Percentiles rank a stretch among this genome's conserved stretches.
Conservation (phyloP, 1,284 basidiomycete species). For the Cryptococcus amylolentus region DNA sequence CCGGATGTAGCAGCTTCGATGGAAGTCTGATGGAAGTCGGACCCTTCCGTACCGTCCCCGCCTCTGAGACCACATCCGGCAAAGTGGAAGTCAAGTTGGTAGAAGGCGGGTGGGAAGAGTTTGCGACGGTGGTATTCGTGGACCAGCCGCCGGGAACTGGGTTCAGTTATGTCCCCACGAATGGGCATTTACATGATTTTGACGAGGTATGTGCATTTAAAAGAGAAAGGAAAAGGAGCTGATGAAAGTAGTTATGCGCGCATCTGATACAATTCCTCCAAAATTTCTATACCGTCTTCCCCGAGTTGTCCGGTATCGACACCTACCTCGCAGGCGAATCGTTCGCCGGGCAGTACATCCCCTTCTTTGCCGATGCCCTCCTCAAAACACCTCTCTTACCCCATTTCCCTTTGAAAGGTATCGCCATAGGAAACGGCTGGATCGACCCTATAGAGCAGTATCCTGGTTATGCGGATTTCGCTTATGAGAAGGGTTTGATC, state of each 20-base stretch:
- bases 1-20: constrained; percentile 95
- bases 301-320: constrained; percentile 77
- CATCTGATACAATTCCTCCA: constrained; percentile 80
- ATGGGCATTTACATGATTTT: constrained; percentile 77
- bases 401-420: constrained; percentile 62
- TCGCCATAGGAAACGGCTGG: constrained; percentile 96
- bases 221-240: constrained; percentile 1
- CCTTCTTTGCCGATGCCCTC: constrained; percentile 84
- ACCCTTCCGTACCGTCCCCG: constrained; percentile 69
- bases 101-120: constrained; percentile 97
- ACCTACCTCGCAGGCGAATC: constrained; percentile 91
- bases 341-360: constrained; percentile 98
- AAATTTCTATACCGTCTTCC: constrained; percentile 87
- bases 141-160: constrained; percentile 97
- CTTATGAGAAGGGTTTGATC: constrained; percentile 72
- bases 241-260: constrained; percentile 60
- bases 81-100: constrained; percentile 71
- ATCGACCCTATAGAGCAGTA: constrained; percentile 88
- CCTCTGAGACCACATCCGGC: constrained; percentile 48
- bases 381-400: constrained; percentile 62
- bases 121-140: constrained; percentile 93
- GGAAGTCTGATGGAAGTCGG: constrained; percentile 98
- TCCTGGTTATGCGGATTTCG: constrained; percentile 83
- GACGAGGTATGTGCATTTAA: constrained; percentile 56
- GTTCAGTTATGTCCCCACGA: constrained; percentile 81